phyloP scores from a whole-genome alignment of 2,329 filamentous ascomycete genomes.

The Incumbomyces delicatus region DNA sequence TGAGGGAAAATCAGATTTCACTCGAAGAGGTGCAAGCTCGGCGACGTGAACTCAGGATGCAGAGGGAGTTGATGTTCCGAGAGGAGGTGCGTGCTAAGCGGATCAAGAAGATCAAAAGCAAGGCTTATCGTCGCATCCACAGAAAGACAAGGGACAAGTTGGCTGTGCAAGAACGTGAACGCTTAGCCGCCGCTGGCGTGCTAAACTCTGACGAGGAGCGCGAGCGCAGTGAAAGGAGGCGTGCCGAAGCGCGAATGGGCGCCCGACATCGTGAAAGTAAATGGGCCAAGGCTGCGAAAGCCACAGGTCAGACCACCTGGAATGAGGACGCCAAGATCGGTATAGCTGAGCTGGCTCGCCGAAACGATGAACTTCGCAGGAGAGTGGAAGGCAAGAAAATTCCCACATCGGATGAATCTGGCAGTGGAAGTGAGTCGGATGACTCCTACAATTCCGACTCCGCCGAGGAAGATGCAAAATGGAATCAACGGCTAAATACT shows the following conservation, averaged over 20 bases:
- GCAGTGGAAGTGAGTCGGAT: slow-evolving; percentile 45
- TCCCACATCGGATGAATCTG: slow-evolving; percentile 54
- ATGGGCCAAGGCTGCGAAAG: slow-evolving; percentile 78
- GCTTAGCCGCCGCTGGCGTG: slow-evolving; percentile 49
- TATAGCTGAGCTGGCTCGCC: slow-evolving; percentile 68
- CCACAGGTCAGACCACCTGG: slow-evolving; percentile 72
- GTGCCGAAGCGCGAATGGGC: slow-evolving; percentile 77
- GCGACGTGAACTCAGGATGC: slow-evolving; percentile 63
- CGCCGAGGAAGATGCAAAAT: slow-evolving; percentile 45
- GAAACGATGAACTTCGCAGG: slow-evolving; percentile 70
- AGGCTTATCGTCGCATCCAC: slow-evolving; percentile 85
- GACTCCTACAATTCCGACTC: slow-evolving; percentile 50
- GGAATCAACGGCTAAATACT: slow-evolving; percentile 32
- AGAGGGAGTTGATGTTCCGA: slow-evolving; percentile 75
- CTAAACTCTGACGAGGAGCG: slow-evolving; percentile 55
- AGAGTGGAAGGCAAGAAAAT: slow-evolving; percentile 65
- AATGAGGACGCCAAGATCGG: slow-evolving; percentile 75
- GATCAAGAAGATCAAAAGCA: slow-evolving; percentile 98
- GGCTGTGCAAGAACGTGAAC: slow-evolving; percentile 33
- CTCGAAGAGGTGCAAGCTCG: slow-evolving; percentile 63
- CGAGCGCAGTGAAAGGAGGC: slow-evolving; percentile 58
- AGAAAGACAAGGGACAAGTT: slow-evolving; percentile 62
- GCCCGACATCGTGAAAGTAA: slow-evolving; percentile 79
- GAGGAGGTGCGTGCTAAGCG: slow-evolving; percentile 83
- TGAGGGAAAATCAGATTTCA: slow-evolving; percentile 62